phyloP scores from a whole-genome alignment of 2,329 filamentous ascomycete species.

The Nemania bipapillata region DNA sequence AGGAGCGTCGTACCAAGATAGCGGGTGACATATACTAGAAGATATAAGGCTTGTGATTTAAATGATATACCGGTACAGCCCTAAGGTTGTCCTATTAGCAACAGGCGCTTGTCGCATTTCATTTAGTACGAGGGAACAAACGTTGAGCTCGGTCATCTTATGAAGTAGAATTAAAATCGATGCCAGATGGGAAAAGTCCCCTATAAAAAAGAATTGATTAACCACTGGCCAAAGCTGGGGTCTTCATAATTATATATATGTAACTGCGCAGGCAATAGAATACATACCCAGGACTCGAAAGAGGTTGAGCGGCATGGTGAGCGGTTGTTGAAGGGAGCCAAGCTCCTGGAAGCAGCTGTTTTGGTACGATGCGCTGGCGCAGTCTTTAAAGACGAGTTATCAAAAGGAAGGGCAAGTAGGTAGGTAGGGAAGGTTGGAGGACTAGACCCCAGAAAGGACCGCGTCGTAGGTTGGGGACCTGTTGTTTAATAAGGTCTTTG shows the following conservation, averaged over 20 bases:
- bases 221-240: no score
- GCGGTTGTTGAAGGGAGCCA: constrained; percentile 28
- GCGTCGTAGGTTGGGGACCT: neutral
- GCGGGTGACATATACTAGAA: constrained; percentile 91
- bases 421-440: constrained; percentile 13
- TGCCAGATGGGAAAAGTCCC: constrained; percentile 92
- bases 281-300: constrained; percentile 67
- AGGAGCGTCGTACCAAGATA: constrained; percentile 75
- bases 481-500: neutral
- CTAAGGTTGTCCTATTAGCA: constrained; percentile 60
- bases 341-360: constrained; percentile 41
- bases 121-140: constrained; percentile 59
- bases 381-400: constrained; percentile 19
- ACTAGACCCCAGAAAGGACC: neutral
- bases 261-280: constrained; percentile 4
- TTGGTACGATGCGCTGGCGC: constrained; percentile 36
- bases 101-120: constrained; percentile 31
- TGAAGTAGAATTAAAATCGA: constrained; percentile 95
- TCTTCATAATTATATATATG: no score
- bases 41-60: constrained; percentile 95
- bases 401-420: no score
- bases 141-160: constrained; percentile 94
- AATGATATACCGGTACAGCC: constrained; percentile 98
- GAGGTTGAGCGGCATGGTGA: constrained; percentile 65
- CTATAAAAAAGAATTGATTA: constrained; percentile 59